Base-by-base conservation (phyloP, 2,329 filamentous ascomycete genomes). In the Arthrobotrys conoides region DNA sequence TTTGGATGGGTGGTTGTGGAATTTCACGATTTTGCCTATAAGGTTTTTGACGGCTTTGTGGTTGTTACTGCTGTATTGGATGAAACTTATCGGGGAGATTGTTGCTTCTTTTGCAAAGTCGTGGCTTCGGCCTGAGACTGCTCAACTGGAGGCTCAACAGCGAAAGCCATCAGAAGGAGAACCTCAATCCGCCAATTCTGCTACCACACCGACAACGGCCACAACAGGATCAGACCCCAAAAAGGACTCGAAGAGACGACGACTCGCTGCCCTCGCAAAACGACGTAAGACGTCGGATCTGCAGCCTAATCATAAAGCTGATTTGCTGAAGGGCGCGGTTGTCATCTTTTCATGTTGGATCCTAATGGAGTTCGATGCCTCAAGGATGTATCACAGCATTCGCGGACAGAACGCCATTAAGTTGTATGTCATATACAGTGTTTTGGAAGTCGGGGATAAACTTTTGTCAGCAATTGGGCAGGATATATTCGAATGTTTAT, bases 371-470 rank as follows among this genome's bases (percentile, higher is more conserved):
- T 91, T 99, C 55, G 96, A 99, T 83, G 96, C 96, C 5, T 97
- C 94, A 83, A 90, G 94, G 65, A 97, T 98, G 93, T 99, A 99
- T 83, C 96, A 99, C 84, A 94, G 94, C 82, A 97, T 99, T 82
- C 91, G 95, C 57, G 96, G 94, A 0, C 96, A 99, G 84, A 95
- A 94, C 0, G 94, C 95, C 6, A 97, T 99, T 86, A 99, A 99
- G 84, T 88, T 99, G 10, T 99, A 99, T 84, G 96, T 99, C 76
- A 98, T 99, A 70, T 99, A 97, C 87, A 99, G 99, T 83, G 93
- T 97, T 38, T 89, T 99, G 4, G 96, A 99, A 85, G 90, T 96
- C 1, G 92, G 92, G 68, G 96, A 99, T 84, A 91, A 94, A 6
- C 88, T 99, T 0, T 89, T 98, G 33, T 93, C 93, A 0, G 95